Evolutionary conservation across 1,284 basidiomycete species (phyloP).

Genomic region (Pseudozyma tsukubaensis): DNA sequence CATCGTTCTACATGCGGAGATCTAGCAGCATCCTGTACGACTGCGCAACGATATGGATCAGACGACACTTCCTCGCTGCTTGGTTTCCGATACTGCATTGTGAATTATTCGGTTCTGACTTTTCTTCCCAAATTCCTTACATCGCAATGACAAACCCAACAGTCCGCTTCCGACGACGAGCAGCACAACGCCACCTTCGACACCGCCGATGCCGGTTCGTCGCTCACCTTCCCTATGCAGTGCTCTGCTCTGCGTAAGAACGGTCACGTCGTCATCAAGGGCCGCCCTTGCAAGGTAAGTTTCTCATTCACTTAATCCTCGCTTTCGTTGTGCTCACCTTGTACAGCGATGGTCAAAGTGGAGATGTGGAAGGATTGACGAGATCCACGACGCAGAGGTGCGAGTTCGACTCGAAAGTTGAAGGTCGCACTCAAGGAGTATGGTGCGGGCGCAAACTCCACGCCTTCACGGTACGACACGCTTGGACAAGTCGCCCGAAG

Average conservation of each 20-base stretch:
- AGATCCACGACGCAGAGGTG: background rate
- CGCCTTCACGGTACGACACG: no score
- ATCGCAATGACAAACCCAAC: background rate
- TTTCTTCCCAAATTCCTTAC: background rate
- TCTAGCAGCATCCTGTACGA: no score
- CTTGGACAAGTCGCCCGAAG: no score
- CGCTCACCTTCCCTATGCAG: constrained; percentile 77
- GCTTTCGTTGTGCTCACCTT: background rate
- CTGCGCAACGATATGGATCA: no score
- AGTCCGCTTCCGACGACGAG: constrained; percentile 78
- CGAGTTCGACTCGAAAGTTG: no score
- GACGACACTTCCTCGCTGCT: no score
- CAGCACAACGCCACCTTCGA: constrained; percentile 90
- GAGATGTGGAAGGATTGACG: no score
- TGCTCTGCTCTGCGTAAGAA: constrained; percentile 92
- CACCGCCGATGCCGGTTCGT: constrained; percentile 71
- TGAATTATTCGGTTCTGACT: no score
- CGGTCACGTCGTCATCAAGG: constrained; percentile 98
- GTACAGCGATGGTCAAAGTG: background rate
- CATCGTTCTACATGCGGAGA: no score
- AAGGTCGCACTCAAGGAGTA: no score
- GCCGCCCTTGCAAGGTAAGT: constrained; percentile 88
- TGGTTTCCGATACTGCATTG: no score
- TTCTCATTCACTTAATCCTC: background rate
- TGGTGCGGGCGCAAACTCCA: no score